phyloP scores from a whole-genome alignment of 2,329 filamentous ascomycete species.

The Colletotrichum sp. region DNA sequence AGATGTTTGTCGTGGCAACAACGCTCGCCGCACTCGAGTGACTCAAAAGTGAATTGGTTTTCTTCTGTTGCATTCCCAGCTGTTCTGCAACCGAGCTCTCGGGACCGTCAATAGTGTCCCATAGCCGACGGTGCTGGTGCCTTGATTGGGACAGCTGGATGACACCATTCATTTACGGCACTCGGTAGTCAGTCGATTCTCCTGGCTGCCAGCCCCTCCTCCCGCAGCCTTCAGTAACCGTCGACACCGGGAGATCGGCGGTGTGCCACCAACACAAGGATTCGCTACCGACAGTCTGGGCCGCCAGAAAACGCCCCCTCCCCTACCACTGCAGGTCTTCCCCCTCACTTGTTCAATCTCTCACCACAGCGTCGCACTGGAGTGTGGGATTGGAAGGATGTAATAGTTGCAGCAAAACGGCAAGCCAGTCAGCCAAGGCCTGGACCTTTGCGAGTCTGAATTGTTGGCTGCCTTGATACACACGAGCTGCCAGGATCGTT shows the following conservation, averaged over 20 bases:
- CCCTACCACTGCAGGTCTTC: neutral
- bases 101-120: slow-evolving; percentile 9
- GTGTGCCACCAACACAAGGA: neutral
- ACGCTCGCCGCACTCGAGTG: neutral
- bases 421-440: neutral
- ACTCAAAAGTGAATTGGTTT: neutral
- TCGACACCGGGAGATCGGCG: slow-evolving; percentile 13
- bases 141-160: neutral
- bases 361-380: neutral
- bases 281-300: slow-evolving; percentile 16
- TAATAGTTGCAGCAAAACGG: neutral
- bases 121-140: neutral
- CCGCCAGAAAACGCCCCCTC: slow-evolving; percentile 5
- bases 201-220: neutral
- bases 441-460: neutral
- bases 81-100: neutral
- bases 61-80: neutral
- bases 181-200: neutral
- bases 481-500: neutral
- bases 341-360: neutral
- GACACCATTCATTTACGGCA: neutral
- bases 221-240: neutral
- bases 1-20: slow-evolving; percentile 12
- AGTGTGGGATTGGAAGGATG: neutral
- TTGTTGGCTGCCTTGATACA: neutral